phyloP scores from a whole-genome alignment of 2,329 filamentous ascomycete genomes.

The Fusarium stilboides region DNA sequence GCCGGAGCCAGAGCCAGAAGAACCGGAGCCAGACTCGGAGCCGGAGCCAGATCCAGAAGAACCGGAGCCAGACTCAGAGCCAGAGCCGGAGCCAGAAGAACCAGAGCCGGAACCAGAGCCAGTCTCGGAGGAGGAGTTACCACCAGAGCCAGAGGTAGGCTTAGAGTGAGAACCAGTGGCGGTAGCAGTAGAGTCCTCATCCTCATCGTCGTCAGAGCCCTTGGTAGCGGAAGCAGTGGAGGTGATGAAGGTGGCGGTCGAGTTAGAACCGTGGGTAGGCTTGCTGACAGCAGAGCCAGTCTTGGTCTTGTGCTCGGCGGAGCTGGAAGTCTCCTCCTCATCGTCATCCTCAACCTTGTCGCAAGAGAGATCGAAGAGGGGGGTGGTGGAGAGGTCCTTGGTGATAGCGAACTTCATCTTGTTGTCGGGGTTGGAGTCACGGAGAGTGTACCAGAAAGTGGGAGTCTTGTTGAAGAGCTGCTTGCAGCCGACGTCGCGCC shows the following conservation, averaged over 20 bases:
- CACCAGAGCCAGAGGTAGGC: slow-evolving; percentile 24
- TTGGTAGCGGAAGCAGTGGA: slow-evolving; percentile 58
- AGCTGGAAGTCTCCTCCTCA: slow-evolving; percentile 37
- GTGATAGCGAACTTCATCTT: slow-evolving; percentile 71
- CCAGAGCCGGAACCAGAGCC: slow-evolving; percentile 22
- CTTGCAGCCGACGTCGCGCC: slow-evolving; percentile 73
- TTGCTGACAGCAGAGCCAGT: slow-evolving; percentile 25
- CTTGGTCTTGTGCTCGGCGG: slow-evolving; percentile 44
- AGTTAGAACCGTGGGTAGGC: slow-evolving; percentile 44
- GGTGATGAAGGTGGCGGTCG: slow-evolving; percentile 60
- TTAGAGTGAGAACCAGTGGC: slow-evolving; percentile 34
- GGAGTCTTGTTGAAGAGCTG: slow-evolving; percentile 69
- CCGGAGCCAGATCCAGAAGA: slow-evolving; percentile 17
- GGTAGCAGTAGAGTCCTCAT: slow-evolving; percentile 60
- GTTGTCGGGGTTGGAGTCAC: slow-evolving; percentile 74
- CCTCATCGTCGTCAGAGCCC: slow-evolving; percentile 64
- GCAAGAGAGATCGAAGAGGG: slow-evolving; percentile 69
- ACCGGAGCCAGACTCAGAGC: slow-evolving; percentile 29
- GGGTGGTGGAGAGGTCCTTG: slow-evolving; percentile 65
- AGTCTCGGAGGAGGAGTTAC: slow-evolving; percentile 10
- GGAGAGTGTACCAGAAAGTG: slow-evolving; percentile 75
- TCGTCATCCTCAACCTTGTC: slow-evolving; percentile 54
- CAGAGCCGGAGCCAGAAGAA: slow-evolving; percentile 21
- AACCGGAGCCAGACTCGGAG: slow-evolving; percentile 23
- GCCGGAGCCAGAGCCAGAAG: slow-evolving; percentile 34